Conservation (phyloP, 2,329 filamentous ascomycete species). For the Nothomitra cinnamomea region DNA sequence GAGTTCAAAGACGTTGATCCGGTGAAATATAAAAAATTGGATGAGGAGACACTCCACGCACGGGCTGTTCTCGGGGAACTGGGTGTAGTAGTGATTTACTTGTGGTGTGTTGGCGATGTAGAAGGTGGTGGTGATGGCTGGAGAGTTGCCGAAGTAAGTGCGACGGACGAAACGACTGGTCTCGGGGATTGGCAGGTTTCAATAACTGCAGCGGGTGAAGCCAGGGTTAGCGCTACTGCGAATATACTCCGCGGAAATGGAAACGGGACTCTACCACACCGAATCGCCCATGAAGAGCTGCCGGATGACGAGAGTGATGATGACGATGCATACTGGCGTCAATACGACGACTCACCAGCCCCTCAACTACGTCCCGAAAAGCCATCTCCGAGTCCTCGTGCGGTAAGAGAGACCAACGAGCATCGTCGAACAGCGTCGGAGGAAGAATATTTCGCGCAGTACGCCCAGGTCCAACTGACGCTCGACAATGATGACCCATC, state of each 20-base stretch:
- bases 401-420: constrained; percentile 5
- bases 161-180: constrained; percentile 30
- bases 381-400: constrained; percentile 15
- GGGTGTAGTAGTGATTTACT: constrained; percentile 35
- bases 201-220: constrained; percentile 37
- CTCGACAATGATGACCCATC: constrained; percentile 43
- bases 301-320: constrained; percentile 36
- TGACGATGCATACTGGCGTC: constrained; percentile 48
- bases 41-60: constrained; percentile 43
- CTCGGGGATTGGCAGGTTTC: constrained; percentile 37
- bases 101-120: constrained; percentile 43
- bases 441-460: constrained; percentile 42
- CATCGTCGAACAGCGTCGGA: constrained; percentile 27
- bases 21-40: constrained; percentile 39
- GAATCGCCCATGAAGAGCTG: constrained; percentile 6
- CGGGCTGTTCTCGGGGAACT: constrained; percentile 37
- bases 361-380: constrained; percentile 14
- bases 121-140: constrained; percentile 35
- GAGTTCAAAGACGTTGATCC: constrained; percentile 40
- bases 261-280: constrained; percentile 10
- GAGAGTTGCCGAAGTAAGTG: constrained; percentile 39
- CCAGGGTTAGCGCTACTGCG: constrained; percentile 22
- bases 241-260: constrained; percentile 14
- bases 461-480: constrained; percentile 45
- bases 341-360: constrained; percentile 40